phyloP scores from a whole-genome alignment of 1,284 basidiomycete genomes.

The Ustilago loliicola region DNA sequence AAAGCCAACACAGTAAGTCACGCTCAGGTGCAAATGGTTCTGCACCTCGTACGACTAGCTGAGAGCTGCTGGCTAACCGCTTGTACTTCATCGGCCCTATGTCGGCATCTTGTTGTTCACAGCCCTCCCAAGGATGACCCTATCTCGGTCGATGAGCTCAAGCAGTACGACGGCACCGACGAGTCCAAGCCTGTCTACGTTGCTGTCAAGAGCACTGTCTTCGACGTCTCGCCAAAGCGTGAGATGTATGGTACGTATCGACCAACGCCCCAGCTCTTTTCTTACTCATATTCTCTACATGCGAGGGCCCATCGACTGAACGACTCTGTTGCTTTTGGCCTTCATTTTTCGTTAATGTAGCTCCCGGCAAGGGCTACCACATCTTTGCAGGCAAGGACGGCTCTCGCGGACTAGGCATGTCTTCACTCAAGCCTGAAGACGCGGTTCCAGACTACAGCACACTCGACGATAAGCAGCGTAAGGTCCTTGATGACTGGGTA shows the following conservation, averaged over 20 bases:
- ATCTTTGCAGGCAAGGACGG: slow-evolving; percentile 87
- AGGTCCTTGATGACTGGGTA: slow-evolving; percentile 89
- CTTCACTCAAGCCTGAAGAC: slow-evolving; percentile 87
- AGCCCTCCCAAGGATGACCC: slow-evolving; percentile 83
- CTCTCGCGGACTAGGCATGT: slow-evolving; percentile 74
- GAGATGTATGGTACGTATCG: slow-evolving; percentile 84
- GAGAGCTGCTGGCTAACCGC: background rate
- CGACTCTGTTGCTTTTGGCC: background rate
- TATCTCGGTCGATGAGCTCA: slow-evolving; percentile 79
- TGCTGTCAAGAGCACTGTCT: slow-evolving; percentile 87
- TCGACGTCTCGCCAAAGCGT: slow-evolving; percentile 81
- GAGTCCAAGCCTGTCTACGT: slow-evolving; percentile 82
- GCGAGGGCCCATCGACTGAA: background rate
- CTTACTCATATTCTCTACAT: background rate
- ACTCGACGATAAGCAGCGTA: slow-evolving; percentile 81
- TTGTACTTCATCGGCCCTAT: background rate
- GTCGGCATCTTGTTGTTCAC: background rate
- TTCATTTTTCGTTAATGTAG: background rate
- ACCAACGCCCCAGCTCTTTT: background rate
- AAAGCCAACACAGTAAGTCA: slow-evolving; percentile 59
- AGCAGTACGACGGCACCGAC: slow-evolving; percentile 79
- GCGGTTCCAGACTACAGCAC: slow-evolving; percentile 88
- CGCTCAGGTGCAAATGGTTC: background rate
- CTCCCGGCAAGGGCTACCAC: slow-evolving; percentile 67
- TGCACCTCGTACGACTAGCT: background rate